A percentile compares a stretch with the other conserved stretches of the same genome.
Conservation (phyloP, 2,329 filamentous ascomycete genomes). For the Botryotinia convoluta region DNA sequence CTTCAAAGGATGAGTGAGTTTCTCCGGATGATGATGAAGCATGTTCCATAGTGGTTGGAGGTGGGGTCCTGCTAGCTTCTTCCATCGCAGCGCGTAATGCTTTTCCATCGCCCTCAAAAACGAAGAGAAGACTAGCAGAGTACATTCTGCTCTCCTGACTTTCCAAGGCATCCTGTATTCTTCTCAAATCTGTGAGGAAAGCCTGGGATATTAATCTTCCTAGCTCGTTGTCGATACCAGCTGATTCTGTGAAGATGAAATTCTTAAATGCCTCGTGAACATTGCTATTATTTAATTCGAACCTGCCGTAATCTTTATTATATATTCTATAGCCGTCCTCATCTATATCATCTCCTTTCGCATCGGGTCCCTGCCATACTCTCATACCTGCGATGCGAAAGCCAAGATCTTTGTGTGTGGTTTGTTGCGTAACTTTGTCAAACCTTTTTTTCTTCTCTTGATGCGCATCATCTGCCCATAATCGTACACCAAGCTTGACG, state of each 20-base stretch:
- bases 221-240: slow-evolving; percentile 58
- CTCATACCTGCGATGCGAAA: slow-evolving; percentile 67
- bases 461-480: slow-evolving; percentile 77
- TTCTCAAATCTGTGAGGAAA: slow-evolving; percentile 53
- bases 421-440: slow-evolving; percentile 56
- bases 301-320: slow-evolving; percentile 61
- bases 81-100: slow-evolving; percentile 45
- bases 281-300: slow-evolving; percentile 52
- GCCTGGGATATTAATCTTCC: slow-evolving; percentile 54
- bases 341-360: slow-evolving; percentile 52
- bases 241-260: slow-evolving; percentile 57
- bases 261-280: slow-evolving; percentile 52
- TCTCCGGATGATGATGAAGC: slow-evolving; percentile 35
- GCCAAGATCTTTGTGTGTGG: slow-evolving; percentile 58
- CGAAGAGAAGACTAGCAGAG: slow-evolving; percentile 54
- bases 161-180: slow-evolving; percentile 53
- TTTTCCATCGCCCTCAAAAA: slow-evolving; percentile 61
- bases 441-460: slow-evolving; percentile 58
- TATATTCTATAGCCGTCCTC: slow-evolving; percentile 57
- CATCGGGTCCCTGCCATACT: slow-evolving; percentile 56
- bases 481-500: slow-evolving; percentile 79
- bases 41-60: slow-evolving; percentile 30
- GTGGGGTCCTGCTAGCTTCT: slow-evolving; percentile 37
- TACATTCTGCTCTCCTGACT: slow-evolving; percentile 62
- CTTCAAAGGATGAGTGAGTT: slow-evolving; percentile 27